Conservation (phyloP, 2,329 filamentous ascomycete genomes). For the Chaetomium sp. region DNA sequence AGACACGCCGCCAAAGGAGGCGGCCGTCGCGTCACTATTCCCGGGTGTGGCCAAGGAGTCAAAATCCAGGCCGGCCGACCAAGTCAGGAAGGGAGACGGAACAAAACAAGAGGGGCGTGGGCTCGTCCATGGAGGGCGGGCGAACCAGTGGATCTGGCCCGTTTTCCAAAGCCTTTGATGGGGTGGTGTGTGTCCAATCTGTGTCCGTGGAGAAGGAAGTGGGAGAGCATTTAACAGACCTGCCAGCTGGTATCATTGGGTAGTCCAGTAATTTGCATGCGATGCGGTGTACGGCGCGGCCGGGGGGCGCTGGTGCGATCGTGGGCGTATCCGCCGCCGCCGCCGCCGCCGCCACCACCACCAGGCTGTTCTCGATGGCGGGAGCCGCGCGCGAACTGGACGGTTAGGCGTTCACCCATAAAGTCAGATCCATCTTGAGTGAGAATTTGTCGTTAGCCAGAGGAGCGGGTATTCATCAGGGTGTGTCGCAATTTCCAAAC, state of each 20-base stretch:
- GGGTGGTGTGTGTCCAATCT: conserved; percentile 22
- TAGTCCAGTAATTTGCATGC: conserved; percentile 97
- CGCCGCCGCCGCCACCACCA: conserved; percentile 31
- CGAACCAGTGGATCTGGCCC: conserved; percentile 10
- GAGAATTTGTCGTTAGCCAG: conserved; percentile 32
- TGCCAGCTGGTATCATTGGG: conserved; percentile 99
- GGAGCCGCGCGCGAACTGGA: conserved; percentile 93
- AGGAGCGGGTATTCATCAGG: conserved; percentile 25
- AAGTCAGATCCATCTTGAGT: conserved; percentile 87
- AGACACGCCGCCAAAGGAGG: conserved; percentile 9
- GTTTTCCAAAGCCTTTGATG: conserved; percentile 16
- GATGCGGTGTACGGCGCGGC: conserved; percentile 87
- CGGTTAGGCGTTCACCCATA: conserved; percentile 94
- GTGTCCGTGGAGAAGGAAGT: conserved; percentile 46
- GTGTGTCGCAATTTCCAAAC: conserved; percentile 29
- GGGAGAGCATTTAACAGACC: conserved; percentile 69
- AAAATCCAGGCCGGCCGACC: conserved; percentile 16
- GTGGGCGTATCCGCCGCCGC: conserved; percentile 39
- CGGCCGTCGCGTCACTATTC: conserved; percentile 9
- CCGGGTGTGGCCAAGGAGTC: conserved; percentile 1
- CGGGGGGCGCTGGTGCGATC: conserved; percentile 56
- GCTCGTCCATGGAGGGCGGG: conserved; percentile 6
- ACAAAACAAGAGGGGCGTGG: conserved; percentile 6
- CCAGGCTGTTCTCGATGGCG: conserved; percentile 41
- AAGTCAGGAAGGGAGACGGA: background rate